phyloP scores from a whole-genome alignment of 2,329 filamentous ascomycete genomes.

The Talaromyces sp. region DNA sequence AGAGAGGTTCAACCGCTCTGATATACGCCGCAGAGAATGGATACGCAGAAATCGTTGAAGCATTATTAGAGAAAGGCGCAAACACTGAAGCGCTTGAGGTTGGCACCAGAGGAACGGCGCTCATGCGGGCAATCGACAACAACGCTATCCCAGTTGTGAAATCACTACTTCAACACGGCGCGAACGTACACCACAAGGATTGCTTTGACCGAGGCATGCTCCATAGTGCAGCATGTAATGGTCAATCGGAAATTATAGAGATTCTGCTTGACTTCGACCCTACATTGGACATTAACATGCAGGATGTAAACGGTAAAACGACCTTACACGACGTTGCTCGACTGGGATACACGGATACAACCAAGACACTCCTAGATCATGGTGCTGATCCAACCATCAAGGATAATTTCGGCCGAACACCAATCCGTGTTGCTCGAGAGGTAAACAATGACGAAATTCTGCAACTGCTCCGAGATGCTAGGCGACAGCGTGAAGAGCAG shows the following conservation, averaged over 20 bases:
- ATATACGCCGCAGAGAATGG: neutral
- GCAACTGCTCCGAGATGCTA: slow-evolving; percentile 1
- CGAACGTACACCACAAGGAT: neutral
- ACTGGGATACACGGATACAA: neutral
- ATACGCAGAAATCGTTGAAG: neutral
- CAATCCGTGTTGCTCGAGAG: neutral
- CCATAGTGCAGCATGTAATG: slow-evolving; percentile 1
- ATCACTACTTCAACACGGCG: neutral
- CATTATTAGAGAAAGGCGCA: neutral
- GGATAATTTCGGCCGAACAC: neutral
- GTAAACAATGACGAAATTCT: neutral
- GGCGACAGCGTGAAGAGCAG: neutral
- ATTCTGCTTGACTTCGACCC: neutral
- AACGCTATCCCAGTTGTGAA: neutral
- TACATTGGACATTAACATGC: neutral
- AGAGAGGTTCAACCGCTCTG: neutral
- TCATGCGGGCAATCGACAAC: neutral
- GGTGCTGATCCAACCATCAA: slow-evolving; percentile 4
- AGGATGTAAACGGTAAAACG: slow-evolving; percentile 2
- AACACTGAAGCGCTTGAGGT: neutral
- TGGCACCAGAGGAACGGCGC: neutral
- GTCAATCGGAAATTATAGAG: neutral
- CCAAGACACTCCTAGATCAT: neutral
- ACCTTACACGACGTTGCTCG: slow-evolving; percentile 1
- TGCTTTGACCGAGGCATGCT: slow-evolving; percentile 3